A percentile compares a stretch with the other conserved stretches of the same genome.
Conservation (phyloP, 116 monocot species). For the Phalaenopsis hybrid region DNA sequence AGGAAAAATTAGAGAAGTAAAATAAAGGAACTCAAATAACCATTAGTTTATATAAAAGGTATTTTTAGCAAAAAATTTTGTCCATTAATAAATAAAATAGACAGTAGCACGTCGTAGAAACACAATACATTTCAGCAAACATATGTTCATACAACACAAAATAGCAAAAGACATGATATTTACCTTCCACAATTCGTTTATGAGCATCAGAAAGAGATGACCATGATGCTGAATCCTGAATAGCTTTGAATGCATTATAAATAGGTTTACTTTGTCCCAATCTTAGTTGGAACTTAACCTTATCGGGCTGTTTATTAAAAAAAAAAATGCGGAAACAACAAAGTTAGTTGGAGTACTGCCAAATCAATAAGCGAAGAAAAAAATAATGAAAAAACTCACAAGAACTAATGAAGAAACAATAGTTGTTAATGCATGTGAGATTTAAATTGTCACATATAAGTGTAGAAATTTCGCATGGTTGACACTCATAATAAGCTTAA, state of each 20-base stretch:
- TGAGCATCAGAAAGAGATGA: constrained; percentile 51
- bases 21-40: not conserved
- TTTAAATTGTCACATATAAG: not conserved
- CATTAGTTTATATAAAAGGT: not conserved
- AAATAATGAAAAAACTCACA: constrained; percentile 1
- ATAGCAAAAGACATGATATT: not conserved
- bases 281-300: constrained; percentile 88
- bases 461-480: not conserved
- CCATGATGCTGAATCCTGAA: constrained; percentile 66
- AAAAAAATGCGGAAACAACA: not conserved
- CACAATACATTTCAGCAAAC: not conserved
- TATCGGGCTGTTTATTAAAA: constrained; percentile 66
- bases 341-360: not conserved
- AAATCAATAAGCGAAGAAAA: constrained; percentile 8
- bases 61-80: not conserved
- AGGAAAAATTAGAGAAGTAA: not conserved
- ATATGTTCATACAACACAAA: not conserved
- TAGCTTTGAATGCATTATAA: constrained; percentile 82
- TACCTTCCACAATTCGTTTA: constrained; percentile 88
- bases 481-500: not conserved
- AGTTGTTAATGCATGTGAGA: not conserved
- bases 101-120: not conserved
- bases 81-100: not conserved
- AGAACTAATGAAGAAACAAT: not conserved
- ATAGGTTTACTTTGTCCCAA: constrained; percentile 95